Conservation (phyloP, 2,329 filamentous ascomycete species). For the Apiospora phragmitis region DNA sequence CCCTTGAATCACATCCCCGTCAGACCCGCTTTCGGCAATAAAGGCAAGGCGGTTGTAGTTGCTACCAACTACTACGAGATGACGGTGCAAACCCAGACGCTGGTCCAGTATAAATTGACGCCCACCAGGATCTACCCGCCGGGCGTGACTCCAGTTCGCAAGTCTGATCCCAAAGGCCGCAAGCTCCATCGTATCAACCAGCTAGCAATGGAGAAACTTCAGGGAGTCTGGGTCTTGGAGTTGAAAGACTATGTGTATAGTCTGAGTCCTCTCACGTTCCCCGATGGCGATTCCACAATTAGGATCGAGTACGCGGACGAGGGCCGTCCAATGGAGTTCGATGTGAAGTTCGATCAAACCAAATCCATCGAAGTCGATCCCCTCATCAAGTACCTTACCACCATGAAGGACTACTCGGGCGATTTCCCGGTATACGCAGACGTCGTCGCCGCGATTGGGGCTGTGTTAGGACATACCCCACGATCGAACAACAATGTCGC, state of each 20-base stretch:
- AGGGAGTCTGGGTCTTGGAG: conserved; percentile 44
- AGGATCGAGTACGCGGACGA: conserved; percentile 38
- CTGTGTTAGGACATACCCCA: conserved; percentile 49
- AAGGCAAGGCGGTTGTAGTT: conserved; percentile 42
- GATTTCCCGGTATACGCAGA: conserved; percentile 51
- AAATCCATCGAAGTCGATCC: conserved; percentile 37
- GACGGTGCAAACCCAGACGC: conserved; percentile 32
- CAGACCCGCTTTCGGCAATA: conserved; percentile 50
- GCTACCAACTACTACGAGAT: conserved; percentile 59
- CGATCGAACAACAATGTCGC: conserved; percentile 37
- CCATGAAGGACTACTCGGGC: conserved; percentile 37
- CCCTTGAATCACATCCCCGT: conserved; percentile 36
- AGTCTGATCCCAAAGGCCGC: conserved; percentile 36
- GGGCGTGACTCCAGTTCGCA: conserved; percentile 9
- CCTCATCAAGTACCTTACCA: conserved; percentile 45
- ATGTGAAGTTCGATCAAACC: conserved; percentile 44
- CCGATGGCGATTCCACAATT: conserved; percentile 20
- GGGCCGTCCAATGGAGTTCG: conserved; percentile 36
- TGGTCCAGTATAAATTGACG: conserved; percentile 49
- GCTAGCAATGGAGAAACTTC: conserved; percentile 38
- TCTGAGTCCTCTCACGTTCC: conserved; percentile 37
- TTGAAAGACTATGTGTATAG: conserved; percentile 52
- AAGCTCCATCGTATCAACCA: conserved; percentile 46
- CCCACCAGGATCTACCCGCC: conserved; percentile 25
- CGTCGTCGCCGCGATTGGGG: conserved; percentile 51